Evolutionary conservation across 108 stramenopile species (phyloP), one percentile per base, ranked within the genome.

Genomic region (Craspedostauros australis): DNA sequence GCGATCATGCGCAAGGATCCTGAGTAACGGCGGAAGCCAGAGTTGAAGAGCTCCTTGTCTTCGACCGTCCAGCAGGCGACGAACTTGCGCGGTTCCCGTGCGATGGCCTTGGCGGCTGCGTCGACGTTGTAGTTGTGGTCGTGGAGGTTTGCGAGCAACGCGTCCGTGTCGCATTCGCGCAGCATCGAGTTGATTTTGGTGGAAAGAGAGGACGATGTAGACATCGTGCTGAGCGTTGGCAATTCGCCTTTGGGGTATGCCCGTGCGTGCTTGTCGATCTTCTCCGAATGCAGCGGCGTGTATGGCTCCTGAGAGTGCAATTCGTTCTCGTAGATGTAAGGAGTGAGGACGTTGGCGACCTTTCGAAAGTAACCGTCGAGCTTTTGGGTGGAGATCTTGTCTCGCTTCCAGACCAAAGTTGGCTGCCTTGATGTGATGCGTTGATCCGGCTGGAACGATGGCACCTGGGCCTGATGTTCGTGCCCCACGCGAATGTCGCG

Each of bases 1-100:
- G 78, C 64, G 30, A 93, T 84, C 56, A 73, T 75, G 19, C 85
- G 68, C 5, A 93, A 50, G 6, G 80, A 70, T 19, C 84, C 85
- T 25, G 72, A 75, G 51, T 93, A 72, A 16, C 73, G 70, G 15
- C 82, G 76, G 49, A 82, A 93, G 37, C 78, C 68, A 20, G 59
- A 40, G 57, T 93, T 67, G 60, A 86, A 86, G 3, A 68, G 54
- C 6, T 80, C 80, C 65, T 78, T 78, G 52, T 89, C 79, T 0
- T 44, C 48, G 29, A 47, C 46, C 1, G 65, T 86, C 90, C 84
- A 92, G 9, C 54, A 29, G 4, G 64, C 73, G 24, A 78, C 32
- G 38, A 70, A 85, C 18, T 62, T 57, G 26, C 51, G 23, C 5
- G 84, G 81, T 2, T 30, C 37, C 4, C 70, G 41, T 21, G 45